Base-by-base conservation (phyloP, 2,329 filamentous ascomycete species). In the Aspergillus sp. region DNA sequence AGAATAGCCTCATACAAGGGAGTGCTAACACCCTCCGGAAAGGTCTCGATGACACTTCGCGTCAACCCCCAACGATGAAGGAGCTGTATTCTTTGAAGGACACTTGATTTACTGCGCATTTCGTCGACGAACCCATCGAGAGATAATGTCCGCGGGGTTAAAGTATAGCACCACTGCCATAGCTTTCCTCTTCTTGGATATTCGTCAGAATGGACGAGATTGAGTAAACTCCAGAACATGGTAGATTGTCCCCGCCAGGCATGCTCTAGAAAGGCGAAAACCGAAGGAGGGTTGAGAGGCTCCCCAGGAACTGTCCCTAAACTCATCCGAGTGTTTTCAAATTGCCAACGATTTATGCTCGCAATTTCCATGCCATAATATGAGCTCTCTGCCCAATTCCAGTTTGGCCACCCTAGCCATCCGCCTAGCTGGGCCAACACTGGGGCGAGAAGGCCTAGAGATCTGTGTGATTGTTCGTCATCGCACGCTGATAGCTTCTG, bases 1-100 rank as follows among this genome's bases (percentile, higher is more conserved):
- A 88, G 84, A 41, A 98, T 91, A 5, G 89, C 87, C 75, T 98
- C 93, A 69, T 89, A 88, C 14, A 98, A 79, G 0, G 90, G 89
- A 2, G 88, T 85, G 54, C 90, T 83, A n/a, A 97, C 81, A 25
- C 90, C 87, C 73, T 96, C 91, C 2, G 95, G 93, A 1, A 98
- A 79, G 0, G 90, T 92, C 62, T 96, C 90, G 15, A 98, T 82
- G 49, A 93, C 78, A 23, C 83, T 79, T 9, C 69, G 66, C 21
- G 72, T 73, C 47, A 96, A 85, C 0, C 88, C 87, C 60, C 87
- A 87, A 44, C 85, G 79, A 58, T 88, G 82, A 76, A 97, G 87
- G 23, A 88, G 81, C 68, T 95, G 88, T 2, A 96, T 88, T 62
- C 89, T 84, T 62, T 88, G 83, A 5, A 83, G 78, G 27, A 81